phyloP scores from a whole-genome alignment of 148 eudicot species.

The Pouteria glomerata region DNA sequence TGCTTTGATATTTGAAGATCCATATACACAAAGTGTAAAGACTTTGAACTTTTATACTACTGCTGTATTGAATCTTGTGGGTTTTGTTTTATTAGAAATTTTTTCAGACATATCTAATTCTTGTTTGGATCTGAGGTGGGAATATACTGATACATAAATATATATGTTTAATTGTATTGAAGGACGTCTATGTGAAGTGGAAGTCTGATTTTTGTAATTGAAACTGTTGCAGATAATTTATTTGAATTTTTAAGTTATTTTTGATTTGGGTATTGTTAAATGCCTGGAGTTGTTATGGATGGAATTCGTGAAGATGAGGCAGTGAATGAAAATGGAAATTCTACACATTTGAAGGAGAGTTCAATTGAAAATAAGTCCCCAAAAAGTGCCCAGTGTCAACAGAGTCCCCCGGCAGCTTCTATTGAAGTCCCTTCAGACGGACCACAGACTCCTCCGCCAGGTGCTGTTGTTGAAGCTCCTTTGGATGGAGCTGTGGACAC shows the following conservation, averaged over 20 bases:
- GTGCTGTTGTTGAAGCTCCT: too few species aligned
- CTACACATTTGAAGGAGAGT: constrained; percentile 44
- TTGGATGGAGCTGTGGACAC: constrained; percentile 52
- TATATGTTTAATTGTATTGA: not conserved
- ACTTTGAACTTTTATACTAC: too few species aligned
- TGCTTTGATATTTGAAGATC: constrained; percentile 4
- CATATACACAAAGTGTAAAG: not conserved
- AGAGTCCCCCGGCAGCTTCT: constrained; percentile 36
- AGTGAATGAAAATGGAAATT: constrained; percentile 42
- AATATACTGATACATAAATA: not conserved
- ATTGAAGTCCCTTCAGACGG: too few species aligned
- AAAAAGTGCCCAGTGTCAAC: constrained; percentile 43
- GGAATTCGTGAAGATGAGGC: constrained; percentile 36
- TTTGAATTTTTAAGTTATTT: not conserved
- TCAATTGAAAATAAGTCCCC: constrained; percentile 40
- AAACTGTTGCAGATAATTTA: constrained; percentile 18
- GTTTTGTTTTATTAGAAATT: not conserved
- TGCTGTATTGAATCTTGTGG: not conserved
- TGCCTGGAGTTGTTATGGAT: constrained; percentile 78
- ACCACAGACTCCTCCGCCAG: too few species aligned
- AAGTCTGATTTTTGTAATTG: constrained; percentile 2
- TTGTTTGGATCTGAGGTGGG: constrained; percentile 19
- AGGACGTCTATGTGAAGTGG: not conserved
- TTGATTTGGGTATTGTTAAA: constrained; percentile 20
- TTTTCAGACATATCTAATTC: not conserved